Conservation (phyloP, 129 eudicot genomes). For the Kitagawia praeruptora region DNA sequence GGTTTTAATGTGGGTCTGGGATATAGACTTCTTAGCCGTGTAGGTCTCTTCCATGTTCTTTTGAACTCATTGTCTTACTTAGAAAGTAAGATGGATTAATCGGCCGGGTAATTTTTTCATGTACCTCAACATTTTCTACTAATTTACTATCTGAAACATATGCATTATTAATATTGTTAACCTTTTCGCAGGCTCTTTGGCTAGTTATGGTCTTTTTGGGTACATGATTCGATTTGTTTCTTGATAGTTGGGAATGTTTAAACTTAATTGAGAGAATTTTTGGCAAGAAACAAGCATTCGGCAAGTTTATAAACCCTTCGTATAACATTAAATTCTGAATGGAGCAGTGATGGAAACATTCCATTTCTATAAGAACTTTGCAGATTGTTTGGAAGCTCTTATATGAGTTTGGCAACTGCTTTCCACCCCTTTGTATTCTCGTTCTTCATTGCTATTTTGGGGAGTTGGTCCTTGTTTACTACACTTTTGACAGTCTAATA, state of each 20-base stretch:
- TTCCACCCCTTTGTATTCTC: not conserved
- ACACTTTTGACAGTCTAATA: constrained; percentile 13
- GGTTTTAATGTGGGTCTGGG: constrained; percentile 17
- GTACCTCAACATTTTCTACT: constrained; percentile 12
- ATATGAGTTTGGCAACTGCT: constrained; percentile 18
- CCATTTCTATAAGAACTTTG: constrained; percentile 17
- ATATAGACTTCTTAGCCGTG: constrained; percentile 12
- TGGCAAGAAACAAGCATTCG: constrained; percentile 34
- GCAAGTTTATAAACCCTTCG: constrained; percentile 17
- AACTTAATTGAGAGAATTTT: constrained; percentile 35
- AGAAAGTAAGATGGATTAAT: constrained; percentile 18
- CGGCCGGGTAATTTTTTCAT: constrained; percentile 37
- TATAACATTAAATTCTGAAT: constrained; percentile 9
- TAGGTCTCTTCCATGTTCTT: constrained; percentile 4
- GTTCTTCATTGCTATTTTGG: constrained; percentile 15
- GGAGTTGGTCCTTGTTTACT: constrained; percentile 29
- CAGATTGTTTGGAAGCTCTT: constrained; percentile 16
- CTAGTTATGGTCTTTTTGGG: constrained; percentile 38
- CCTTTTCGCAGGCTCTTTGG: constrained; percentile 76
- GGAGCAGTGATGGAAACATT: constrained; percentile 28
- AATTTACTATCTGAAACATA: not conserved
- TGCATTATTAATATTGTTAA: constrained; percentile 39
- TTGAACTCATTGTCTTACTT: constrained; percentile 12
- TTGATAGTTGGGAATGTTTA: constrained; percentile 44
- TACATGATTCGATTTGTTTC: constrained; percentile 42